A percentile compares a stretch with the other conserved stretches of the same genome.
Conservation (phyloP, 2,329 filamentous ascomycete genomes). For the Cercospora sp. region DNA sequence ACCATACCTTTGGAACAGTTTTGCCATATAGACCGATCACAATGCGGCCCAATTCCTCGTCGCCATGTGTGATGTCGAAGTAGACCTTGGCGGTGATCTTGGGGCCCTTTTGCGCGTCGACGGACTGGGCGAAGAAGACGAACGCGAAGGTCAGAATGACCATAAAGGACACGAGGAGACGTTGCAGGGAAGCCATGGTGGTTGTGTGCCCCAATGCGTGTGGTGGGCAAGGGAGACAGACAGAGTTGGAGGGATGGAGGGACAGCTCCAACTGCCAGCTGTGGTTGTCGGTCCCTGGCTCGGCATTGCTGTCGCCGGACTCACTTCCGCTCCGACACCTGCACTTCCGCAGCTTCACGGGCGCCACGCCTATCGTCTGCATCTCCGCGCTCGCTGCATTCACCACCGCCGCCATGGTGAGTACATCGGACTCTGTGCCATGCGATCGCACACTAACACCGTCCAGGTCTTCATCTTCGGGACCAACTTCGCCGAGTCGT, state of each 20-base stretch:
- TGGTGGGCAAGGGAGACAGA: constrained; percentile 9
- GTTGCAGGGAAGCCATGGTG: constrained; percentile 74
- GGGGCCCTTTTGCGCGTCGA: constrained; percentile 77
- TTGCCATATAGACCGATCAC: constrained; percentile 84
- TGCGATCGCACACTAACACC: background rate
- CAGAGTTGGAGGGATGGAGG: background rate
- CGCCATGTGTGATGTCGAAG: constrained; percentile 79
- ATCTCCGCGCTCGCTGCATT: background rate
- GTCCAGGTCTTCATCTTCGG: constrained; percentile 68
- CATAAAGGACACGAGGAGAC: constrained; percentile 68
- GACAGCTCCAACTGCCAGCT: constrained; percentile 11
- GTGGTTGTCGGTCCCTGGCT: constrained; percentile 5
- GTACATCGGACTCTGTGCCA: background rate
- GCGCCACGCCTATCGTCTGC: background rate
- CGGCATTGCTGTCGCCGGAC: constrained; percentile 1
- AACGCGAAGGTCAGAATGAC: constrained; percentile 74
- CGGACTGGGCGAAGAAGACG: constrained; percentile 72
- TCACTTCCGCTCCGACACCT: background rate
- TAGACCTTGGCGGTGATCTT: constrained; percentile 59
- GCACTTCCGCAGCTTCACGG: constrained; percentile 5
- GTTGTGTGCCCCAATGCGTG: constrained; percentile 18
- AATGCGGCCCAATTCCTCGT: constrained; percentile 70
- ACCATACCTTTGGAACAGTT: constrained; percentile 70
- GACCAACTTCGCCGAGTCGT: constrained; percentile 78
- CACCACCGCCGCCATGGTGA: constrained; percentile 20